Conservation (phyloP, 805 yeast genomes). For the Kuraishia floccosa region DNA sequence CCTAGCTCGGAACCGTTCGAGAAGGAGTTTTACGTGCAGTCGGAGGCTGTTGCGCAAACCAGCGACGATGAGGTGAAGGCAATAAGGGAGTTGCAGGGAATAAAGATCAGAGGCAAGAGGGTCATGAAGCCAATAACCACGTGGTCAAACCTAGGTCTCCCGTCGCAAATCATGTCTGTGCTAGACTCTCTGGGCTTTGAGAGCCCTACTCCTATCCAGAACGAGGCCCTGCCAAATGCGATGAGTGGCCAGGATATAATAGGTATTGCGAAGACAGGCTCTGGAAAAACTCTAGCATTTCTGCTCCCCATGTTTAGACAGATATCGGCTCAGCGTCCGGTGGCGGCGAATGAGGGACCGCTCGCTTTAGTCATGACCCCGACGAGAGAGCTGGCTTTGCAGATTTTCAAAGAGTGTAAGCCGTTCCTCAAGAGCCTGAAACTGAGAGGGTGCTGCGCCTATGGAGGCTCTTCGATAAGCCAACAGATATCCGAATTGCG, state of each 20-base stretch:
- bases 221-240: constrained; percentile 82
- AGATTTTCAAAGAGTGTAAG: constrained; percentile 58
- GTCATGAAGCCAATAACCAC: constrained; percentile 56
- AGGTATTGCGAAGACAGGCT: constrained; percentile 94
- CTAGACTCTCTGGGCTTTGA: constrained; percentile 41
- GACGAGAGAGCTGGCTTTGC: constrained; percentile 85
- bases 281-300: constrained; percentile 90
- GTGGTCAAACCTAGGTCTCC: constrained; percentile 80
- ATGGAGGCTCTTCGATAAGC: constrained; percentile 83
- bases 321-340: constrained; percentile 57
- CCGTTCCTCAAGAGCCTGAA: constrained; percentile 41
- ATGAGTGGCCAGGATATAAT: constrained; percentile 87
- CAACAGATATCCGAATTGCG: constrained; percentile 73
- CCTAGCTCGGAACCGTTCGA: constrained; percentile 38
- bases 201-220: constrained; percentile 78
- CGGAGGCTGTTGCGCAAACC: constrained; percentile 36
- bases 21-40: constrained; percentile 53
- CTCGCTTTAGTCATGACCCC: constrained; percentile 77
- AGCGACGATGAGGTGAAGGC: constrained; percentile 44
- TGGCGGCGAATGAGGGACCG: constrained; percentile 55
- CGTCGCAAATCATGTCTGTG: constrained; percentile 41
- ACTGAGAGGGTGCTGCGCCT: constrained; percentile 62
- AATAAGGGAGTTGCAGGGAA: constrained; percentile 49
- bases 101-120: constrained; percentile 47
- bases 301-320: constrained; percentile 79